phyloP scores from a whole-genome alignment of 179 eudicot genomes.

The Kewa caespitosa region DNA sequence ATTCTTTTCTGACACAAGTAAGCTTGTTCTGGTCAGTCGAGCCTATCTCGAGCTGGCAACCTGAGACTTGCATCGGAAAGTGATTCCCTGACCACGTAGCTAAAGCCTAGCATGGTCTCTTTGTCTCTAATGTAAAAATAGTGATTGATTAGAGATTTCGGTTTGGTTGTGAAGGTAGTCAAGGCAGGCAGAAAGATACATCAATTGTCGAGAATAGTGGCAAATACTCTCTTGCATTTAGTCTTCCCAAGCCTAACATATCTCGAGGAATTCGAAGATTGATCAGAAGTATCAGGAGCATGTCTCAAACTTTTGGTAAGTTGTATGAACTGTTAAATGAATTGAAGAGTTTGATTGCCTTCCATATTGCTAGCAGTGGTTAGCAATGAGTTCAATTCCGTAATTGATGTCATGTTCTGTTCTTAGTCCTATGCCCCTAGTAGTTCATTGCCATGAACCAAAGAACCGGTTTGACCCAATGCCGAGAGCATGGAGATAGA shows the following conservation, averaged over 20 bases:
- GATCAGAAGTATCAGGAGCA: conserved; percentile 39
- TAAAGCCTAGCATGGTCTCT: too few relatives aligned
- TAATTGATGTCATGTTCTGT: too few relatives aligned
- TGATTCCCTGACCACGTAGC: too few relatives aligned
- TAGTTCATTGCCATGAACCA: background rate
- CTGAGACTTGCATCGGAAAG: too few relatives aligned
- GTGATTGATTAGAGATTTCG: background rate
- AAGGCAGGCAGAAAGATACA: conserved; percentile 10
- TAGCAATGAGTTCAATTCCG: background rate
- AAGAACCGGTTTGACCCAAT: background rate
- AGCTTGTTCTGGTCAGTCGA: too few relatives aligned
- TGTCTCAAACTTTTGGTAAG: conserved; percentile 59
- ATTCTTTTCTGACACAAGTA: background rate
- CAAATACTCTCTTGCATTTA: conserved; percentile 22
- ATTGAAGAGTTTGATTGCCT: background rate
- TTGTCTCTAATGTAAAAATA: too few relatives aligned
- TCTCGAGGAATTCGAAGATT: conserved; percentile 47
- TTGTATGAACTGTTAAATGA: background rate
- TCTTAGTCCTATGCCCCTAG: background rate
- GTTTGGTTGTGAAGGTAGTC: conserved; percentile 17
- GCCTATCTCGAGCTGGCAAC: too few relatives aligned
- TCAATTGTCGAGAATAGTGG: conserved; percentile 25
- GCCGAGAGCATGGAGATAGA: too few relatives aligned
- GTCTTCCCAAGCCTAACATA: conserved; percentile 37
- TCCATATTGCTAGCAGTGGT: background rate